Evolutionary conservation across 768 basidiomycete genomes (phyloP), one percentile per base, ranked within the genome.

Genomic region (Termitomyces sp.): DNA sequence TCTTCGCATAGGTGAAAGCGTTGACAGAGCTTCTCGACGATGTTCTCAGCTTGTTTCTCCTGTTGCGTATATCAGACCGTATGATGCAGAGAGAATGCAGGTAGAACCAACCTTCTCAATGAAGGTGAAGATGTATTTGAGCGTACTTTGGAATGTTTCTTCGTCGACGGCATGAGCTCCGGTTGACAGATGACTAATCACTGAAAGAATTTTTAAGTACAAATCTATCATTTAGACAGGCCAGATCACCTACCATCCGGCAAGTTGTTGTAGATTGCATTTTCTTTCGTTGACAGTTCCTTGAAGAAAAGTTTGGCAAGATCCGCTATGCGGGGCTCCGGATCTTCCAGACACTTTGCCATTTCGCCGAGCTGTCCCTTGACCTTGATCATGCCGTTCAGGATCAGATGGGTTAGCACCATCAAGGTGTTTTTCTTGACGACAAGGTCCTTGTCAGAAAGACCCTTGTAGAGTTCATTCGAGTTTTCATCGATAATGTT

Each of bases 341-440:
- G 77, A 69, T 98, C 96, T 72, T 98, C 94, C 7, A 98, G 72
- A 67, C 97, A 98, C 71, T 99, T 98, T n/a, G 96, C 97, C 96
- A 99, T 98, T 77, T 99, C 97, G 17, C 97, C 97, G 7, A 99
- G 77, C 67, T 99, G 96, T 1, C 97, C 97, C 72, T 99, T 98
- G 62, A 98, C 95, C 71, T 98, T 99, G 79, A 99, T 90, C 97
- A 98, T 98, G 2, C 96, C 96, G 64, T 98, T 98, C 58, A 99
- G 73, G 66, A 98, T 98, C 57, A 99, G 73, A 68, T 98, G 93
- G 11, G 94, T 96, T 54, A 98, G 77, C 30, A 98, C 97, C 96
- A 98, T 98, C 44, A 99, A 80, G 35, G 96, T 97, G 72, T 98
- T 98, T 79, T 98, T 98, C 84, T 98, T 99, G 60, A 99, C 96